phyloP scores from a whole-genome alignment of 108 stramenopile species.

The Seminavis robusta region DNA sequence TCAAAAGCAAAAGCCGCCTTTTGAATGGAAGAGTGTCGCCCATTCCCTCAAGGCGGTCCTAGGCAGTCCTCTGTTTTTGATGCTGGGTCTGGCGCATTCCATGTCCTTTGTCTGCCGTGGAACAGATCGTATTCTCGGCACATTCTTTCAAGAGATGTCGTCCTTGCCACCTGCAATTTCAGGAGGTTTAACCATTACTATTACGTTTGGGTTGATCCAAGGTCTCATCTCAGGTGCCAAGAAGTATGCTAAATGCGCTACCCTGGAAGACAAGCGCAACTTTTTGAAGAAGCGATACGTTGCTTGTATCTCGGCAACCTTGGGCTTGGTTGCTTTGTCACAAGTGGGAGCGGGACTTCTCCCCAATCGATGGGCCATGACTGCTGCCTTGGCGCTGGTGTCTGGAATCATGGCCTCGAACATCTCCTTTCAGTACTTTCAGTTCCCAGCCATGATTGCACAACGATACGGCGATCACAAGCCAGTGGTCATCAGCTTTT shows the following conservation, averaged over 20 bases:
- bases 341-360: background rate
- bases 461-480: slow-evolving; percentile 27
- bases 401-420: slow-evolving; percentile 28
- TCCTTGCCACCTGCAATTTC: slow-evolving; percentile 18
- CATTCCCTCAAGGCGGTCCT: slow-evolving; percentile 19
- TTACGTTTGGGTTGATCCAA: slow-evolving; percentile 34
- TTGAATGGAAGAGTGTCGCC: too few relatives aligned
- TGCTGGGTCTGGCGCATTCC: slow-evolving; percentile 36
- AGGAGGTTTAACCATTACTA: slow-evolving; percentile 33
- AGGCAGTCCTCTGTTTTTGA: slow-evolving; percentile 34
- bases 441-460: slow-evolving; percentile 22
- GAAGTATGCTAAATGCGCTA: too few relatives aligned
- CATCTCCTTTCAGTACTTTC: slow-evolving; percentile 43
- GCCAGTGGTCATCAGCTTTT: slow-evolving; percentile 28
- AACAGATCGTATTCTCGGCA: slow-evolving; percentile 38
- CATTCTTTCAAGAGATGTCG: slow-evolving; percentile 30
- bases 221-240: slow-evolving; percentile 31
- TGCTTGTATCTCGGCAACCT: slow-evolving; percentile 4
- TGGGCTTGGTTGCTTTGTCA: slow-evolving; percentile 28
- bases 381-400: slow-evolving; percentile 12
- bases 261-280: slow-evolving; percentile 11
- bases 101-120: slow-evolving; percentile 18
- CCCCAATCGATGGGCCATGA: background rate
- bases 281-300: slow-evolving; percentile 25
- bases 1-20: slow-evolving; percentile 4